phyloP scores from a whole-genome alignment of 371 early-diverging fungal genomes.

The Mucor circinelloides region DNA sequence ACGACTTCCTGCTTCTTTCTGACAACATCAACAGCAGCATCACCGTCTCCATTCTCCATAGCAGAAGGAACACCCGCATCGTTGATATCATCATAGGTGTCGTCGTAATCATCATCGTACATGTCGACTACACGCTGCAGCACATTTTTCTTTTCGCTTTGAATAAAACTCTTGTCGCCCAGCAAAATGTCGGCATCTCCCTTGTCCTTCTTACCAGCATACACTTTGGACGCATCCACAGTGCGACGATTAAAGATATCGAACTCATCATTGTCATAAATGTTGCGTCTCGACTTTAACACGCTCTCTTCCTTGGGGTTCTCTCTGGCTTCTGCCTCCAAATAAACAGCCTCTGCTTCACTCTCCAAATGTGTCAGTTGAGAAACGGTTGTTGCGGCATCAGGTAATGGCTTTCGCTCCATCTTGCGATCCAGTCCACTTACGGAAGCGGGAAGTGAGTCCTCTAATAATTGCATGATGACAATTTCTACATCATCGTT shows the following conservation, averaged over 20 bases:
- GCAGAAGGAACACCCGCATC: slow-evolving; percentile 61
- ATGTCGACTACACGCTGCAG: slow-evolving; percentile 63
- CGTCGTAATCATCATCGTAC: slow-evolving; percentile 91
- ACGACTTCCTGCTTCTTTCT: slow-evolving; percentile 18
- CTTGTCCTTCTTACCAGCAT: slow-evolving; percentile 70
- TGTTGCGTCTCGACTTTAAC: slow-evolving; percentile 70
- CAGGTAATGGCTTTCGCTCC: slow-evolving; percentile 34
- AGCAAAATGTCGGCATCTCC: slow-evolving; percentile 39
- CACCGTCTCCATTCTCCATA: slow-evolving; percentile 57
- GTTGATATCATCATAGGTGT: slow-evolving; percentile 83
- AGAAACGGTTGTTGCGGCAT: neutral
- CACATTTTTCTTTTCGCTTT: slow-evolving; percentile 59
- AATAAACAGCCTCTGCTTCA: slow-evolving; percentile 1
- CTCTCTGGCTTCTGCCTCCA: neutral
- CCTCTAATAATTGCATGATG: slow-evolving; percentile 77
- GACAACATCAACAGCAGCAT: slow-evolving; percentile 34
- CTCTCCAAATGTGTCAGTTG: slow-evolving; percentile 3
- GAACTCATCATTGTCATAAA: slow-evolving; percentile 93
- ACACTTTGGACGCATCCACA: slow-evolving; percentile 67
- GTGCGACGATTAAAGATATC: slow-evolving; percentile 72
- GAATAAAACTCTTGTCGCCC: slow-evolving; percentile 63
- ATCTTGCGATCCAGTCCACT: slow-evolving; percentile 68
- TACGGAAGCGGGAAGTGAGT: slow-evolving; percentile 67
- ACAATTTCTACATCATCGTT: slow-evolving; percentile 69
- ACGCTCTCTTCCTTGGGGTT: slow-evolving; percentile 17